Base-by-base conservation (phyloP, 805 yeast genomes). In the Metschnikowia kofuensis region DNA sequence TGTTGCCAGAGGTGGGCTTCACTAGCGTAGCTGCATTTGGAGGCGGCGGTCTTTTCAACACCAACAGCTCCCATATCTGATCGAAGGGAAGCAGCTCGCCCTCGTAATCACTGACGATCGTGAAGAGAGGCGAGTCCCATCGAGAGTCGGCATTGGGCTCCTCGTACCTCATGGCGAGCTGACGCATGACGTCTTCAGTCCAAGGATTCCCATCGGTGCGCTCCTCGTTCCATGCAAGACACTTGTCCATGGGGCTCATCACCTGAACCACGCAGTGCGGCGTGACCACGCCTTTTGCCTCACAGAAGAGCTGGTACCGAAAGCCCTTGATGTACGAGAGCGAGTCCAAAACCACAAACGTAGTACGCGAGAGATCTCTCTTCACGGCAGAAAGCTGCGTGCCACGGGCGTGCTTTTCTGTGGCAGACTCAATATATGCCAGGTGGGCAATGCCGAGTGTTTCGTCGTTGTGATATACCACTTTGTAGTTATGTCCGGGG, bases 51-150 rank as follows among this genome's bases (percentile, higher is more conserved):
- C 80, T 77, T 43, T 80, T 75, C 51, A 87, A 63, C 32, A 81
- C 84, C 2, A 85, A 59, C 0, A 82, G 77, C 42, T 76, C 76
- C 83, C 85, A 83, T 1, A 94, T 77, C 14, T 82, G 87, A 1
- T 84, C 85, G 16, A 85, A 65, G 0, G 90, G 87, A 27, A 84
- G 60, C 2, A 66, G 68, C 13, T 70, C 71, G 31, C 84, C 84
- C 11, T 62, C 66, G 38, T 64, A 59, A 43, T 78, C 82, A 58
- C 72, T 77, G 3, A 83, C 78, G 1, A 91, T 67, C 0, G 89
- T 82, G 61, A 90, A 84, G 52, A 92, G 69, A 6, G 99, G 99
- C 4, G 96, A 82, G 62, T 94, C 99, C 99, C 99, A 94, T 51
- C 97, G 71, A 28, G 85, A 80, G 59, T 80, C 79, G 31, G 83